A percentile compares a stretch with the other conserved stretches of the same genome.
These are phyloP conservation scores for Dichomitus squalens DNA, from an alignment of 1,284 basidiomycete species.

Conservation along the genomic window DNA sequence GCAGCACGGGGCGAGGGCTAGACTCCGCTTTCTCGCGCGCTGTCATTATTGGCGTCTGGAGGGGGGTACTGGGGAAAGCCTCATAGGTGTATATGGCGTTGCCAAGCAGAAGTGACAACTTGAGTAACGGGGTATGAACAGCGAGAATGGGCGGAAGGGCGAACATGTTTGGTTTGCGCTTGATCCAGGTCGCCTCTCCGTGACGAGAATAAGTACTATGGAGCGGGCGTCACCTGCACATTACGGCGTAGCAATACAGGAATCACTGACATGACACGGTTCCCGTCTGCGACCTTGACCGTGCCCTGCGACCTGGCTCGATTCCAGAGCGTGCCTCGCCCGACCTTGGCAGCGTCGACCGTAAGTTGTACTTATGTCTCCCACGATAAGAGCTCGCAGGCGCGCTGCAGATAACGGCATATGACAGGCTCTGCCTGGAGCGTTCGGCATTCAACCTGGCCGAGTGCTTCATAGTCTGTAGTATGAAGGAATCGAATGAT, in stretches of 20 bases:
- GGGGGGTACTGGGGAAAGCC: not conserved
- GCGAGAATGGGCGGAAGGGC: not conserved
- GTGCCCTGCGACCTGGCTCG: not conserved
- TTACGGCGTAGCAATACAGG: not conserved
- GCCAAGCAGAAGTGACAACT: not conserved
- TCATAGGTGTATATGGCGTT: not conserved
- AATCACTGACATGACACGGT: too few relatives aligned
- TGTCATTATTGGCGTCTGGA: not conserved
- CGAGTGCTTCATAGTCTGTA: not conserved
- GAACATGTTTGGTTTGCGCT: not conserved
- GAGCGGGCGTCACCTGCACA: not conserved
- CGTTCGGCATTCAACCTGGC: not conserved
- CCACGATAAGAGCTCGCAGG: not conserved
- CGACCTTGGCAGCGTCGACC: not conserved
- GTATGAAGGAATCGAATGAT: too few relatives aligned
- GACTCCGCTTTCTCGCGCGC: not conserved
- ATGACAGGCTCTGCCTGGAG: not conserved
- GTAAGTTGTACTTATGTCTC: not conserved
- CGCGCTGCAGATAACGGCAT: not conserved
- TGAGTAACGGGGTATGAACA: not conserved
- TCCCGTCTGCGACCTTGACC: not conserved
- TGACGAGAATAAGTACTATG: not conserved
- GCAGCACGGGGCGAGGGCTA: not conserved
- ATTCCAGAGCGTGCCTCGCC: not conserved
- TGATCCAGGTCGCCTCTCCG: not conserved